Conservation (phyloP, 2,329 filamentous ascomycete species). For the Tympanopsis confertula region DNA sequence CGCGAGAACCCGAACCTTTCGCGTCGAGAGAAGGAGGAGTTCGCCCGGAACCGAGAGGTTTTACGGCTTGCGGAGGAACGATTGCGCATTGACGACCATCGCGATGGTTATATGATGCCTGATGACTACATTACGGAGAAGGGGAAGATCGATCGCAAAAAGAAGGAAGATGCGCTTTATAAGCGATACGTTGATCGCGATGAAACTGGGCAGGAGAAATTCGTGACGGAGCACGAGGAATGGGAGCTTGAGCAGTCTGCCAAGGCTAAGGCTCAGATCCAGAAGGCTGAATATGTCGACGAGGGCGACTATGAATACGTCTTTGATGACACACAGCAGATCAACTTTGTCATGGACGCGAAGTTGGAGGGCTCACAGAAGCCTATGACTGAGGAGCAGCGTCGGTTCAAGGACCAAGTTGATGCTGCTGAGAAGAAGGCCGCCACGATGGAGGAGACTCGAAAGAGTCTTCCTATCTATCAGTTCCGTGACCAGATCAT, state of each 20-base stretch:
- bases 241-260: slow-evolving; percentile 86
- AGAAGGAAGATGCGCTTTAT: slow-evolving; percentile 82
- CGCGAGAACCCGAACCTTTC: slow-evolving; percentile 65
- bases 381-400: slow-evolving; percentile 65
- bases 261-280: slow-evolving; percentile 79
- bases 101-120: slow-evolving; percentile 84
- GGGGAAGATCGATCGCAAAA: slow-evolving; percentile 74
- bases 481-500: slow-evolving; percentile 76
- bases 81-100: slow-evolving; percentile 77
- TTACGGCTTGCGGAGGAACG: slow-evolving; percentile 74
- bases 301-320: slow-evolving; percentile 85
- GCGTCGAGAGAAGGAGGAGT: slow-evolving; percentile 72
- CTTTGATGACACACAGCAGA: slow-evolving; percentile 78
- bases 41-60: slow-evolving; percentile 76
- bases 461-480: slow-evolving; percentile 84
- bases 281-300: slow-evolving; percentile 61
- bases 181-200: slow-evolving; percentile 81
- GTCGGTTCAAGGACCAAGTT: slow-evolving; percentile 67
- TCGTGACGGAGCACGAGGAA: slow-evolving; percentile 86
- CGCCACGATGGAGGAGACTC: slow-evolving; percentile 77
- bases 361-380: slow-evolving; percentile 62
- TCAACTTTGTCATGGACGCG: slow-evolving; percentile 71
- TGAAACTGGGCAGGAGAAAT: slow-evolving; percentile 77
- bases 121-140: slow-evolving; percentile 93
- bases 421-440: slow-evolving; percentile 83